Evolutionary conservation across 2,329 filamentous ascomycete species (phyloP).

Genomic region (Aspergillus carbonarius): DNA sequence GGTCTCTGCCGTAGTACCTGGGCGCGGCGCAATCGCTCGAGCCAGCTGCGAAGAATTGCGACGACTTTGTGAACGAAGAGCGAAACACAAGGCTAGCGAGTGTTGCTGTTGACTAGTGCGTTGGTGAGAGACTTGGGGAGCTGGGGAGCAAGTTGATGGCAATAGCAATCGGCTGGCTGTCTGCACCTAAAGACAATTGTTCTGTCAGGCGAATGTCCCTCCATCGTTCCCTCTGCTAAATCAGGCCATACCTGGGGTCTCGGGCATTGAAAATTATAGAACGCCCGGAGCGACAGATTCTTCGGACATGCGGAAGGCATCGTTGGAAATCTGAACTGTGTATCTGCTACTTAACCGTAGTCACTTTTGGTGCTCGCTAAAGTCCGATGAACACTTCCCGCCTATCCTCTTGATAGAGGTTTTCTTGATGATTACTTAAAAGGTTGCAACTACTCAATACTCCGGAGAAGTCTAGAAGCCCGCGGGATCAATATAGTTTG

Average conservation of each 20-base stretch:
- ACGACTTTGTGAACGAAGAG: constrained; percentile 17
- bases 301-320: constrained; percentile 26
- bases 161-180: not conserved
- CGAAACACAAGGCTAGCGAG: not conserved
- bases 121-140: not conserved
- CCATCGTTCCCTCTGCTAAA: not conserved
- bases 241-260: constrained; percentile 22
- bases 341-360: not conserved
- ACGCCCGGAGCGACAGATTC: constrained; percentile 19
- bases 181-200: not conserved
- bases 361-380: not conserved
- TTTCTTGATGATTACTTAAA: not conserved
- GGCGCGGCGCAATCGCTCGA: constrained; percentile 32
- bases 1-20: constrained; percentile 54
- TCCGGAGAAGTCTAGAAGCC: not conserved
- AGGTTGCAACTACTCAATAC: not conserved
- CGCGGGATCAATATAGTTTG: constrained; percentile 6
- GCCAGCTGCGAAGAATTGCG: constrained; percentile 28
- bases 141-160: not conserved
- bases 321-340: constrained; percentile 3
- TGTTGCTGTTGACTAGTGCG: constrained; percentile 1
- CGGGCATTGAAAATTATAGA: constrained; percentile 16
- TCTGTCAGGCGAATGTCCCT: not conserved
- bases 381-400: not conserved
- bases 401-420: not conserved